Conservation (phyloP, 2,329 filamentous ascomycete genomes). For the Fusarium agapanthi region DNA sequence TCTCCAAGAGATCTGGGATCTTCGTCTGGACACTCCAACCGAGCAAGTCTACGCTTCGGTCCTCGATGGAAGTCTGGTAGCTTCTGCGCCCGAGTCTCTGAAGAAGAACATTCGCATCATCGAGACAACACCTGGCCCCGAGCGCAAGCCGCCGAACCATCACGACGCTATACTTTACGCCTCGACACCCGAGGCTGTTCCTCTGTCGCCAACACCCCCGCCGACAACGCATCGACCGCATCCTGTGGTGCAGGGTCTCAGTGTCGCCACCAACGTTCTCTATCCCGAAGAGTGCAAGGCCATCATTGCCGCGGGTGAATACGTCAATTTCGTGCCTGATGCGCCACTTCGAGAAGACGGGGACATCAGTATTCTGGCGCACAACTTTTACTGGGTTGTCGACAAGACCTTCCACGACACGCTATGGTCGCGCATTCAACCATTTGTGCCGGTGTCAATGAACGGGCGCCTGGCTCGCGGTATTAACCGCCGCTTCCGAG, state of each 20-base stretch:
- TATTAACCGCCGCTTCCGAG: constrained; percentile 74
- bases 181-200: constrained; percentile 64
- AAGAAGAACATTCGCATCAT: constrained; percentile 62
- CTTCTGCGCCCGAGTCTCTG: constrained; percentile 48
- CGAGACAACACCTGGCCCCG: constrained; percentile 66
- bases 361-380: constrained; percentile 71
- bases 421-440: constrained; percentile 68
- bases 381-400: constrained; percentile 79
- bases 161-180: constrained; percentile 73
- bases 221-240: constrained; percentile 66
- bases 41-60: constrained; percentile 65
- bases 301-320: constrained; percentile 73
- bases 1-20: constrained; percentile 69
- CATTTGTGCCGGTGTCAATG: constrained; percentile 64
- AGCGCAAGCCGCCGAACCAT: constrained; percentile 73
- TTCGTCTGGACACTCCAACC: constrained; percentile 55
- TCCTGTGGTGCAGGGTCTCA: constrained; percentile 69
- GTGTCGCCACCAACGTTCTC: constrained; percentile 68
- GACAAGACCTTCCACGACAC: constrained; percentile 69
- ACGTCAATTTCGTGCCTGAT: constrained; percentile 72
- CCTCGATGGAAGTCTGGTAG: constrained; percentile 64
- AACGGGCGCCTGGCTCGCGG: constrained; percentile 67
- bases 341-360: constrained; percentile 72
- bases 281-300: constrained; percentile 68
- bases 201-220: constrained; percentile 55